Conservation (phyloP, 208 protist species). For the Wallacemonas rigidus region DNA sequence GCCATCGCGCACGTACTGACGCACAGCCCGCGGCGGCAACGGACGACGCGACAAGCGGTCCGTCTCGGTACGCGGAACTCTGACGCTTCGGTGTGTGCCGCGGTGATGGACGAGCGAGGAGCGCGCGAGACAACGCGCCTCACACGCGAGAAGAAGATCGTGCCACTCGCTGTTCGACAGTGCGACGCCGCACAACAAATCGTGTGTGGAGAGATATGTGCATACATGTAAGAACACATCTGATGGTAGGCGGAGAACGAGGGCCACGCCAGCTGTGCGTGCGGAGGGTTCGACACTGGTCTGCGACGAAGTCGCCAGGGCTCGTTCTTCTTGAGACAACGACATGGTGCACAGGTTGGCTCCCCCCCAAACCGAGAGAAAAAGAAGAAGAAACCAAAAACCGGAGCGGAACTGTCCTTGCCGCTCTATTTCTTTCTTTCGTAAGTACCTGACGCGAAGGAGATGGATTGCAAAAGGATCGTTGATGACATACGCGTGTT, state of each 20-base stretch:
- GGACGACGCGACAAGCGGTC: not conserved
- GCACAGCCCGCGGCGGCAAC: not conserved
- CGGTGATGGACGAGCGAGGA: too few species aligned
- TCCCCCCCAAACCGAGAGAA: too few species aligned
- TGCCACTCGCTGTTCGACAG: not conserved
- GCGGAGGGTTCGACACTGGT: not conserved
- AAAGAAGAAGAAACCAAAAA: too few species aligned
- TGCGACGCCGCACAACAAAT: not conserved
- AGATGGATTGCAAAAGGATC: too few species aligned
- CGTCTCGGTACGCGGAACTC: too few species aligned
- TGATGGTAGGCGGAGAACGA: not conserved
- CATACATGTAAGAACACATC: not conserved
- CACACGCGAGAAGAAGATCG: conserved; percentile 13
- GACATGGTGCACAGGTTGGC: too few species aligned
- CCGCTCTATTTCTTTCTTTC: too few species aligned
- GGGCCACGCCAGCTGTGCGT: not conserved
- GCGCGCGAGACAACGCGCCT: not conserved
- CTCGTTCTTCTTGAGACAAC: too few species aligned
- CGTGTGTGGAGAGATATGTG: not conserved
- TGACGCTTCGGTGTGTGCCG: too few species aligned
- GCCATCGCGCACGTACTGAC: not conserved
- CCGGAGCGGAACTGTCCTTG: too few species aligned
- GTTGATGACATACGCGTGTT: not conserved
- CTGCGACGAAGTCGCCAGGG: not conserved
- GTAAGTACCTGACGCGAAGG: too few species aligned